A percentile compares a stretch with the other conserved stretches of the same genome.
Evolutionary conservation across 2,329 filamentous ascomycete species (phyloP).

Genomic region (Sclerotinia sclerotiorum): DNA sequence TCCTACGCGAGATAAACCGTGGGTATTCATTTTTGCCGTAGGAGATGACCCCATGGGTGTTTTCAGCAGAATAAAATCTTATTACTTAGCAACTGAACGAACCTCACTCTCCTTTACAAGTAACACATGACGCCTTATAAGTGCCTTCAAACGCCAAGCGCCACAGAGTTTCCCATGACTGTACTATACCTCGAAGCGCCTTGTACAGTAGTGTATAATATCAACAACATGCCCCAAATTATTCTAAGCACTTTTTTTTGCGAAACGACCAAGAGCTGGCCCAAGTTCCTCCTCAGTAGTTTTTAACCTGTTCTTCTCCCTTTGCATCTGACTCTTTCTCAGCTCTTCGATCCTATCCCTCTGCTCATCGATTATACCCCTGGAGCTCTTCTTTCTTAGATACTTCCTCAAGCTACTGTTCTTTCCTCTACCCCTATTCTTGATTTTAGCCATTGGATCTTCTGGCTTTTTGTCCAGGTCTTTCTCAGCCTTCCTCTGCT

Average conservation of each 20-base stretch:
- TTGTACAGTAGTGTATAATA: conserved; percentile 5
- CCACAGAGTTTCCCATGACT: conserved; percentile 6
- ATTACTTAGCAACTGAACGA: neutral
- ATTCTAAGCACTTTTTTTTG: conserved; percentile 55
- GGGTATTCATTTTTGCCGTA: neutral
- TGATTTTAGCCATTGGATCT: conserved; percentile 59
- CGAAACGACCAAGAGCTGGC: conserved; percentile 83
- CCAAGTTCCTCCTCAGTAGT: conserved; percentile 74
- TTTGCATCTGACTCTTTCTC: conserved; percentile 66
- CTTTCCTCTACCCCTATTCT: conserved; percentile 81
- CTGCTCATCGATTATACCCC: conserved; percentile 96
- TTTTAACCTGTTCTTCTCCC: conserved; percentile 64
- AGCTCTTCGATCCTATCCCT: conserved; percentile 82
- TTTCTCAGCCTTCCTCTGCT: conserved; percentile 73
- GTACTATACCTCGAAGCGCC: conserved; percentile 13
- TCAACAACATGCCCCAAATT: conserved; percentile 1
- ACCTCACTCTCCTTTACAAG: neutral
- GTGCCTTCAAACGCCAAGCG: conserved; percentile 19
- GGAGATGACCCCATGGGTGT: neutral
- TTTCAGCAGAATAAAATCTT: conserved; percentile 1
- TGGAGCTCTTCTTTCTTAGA: conserved; percentile 84
- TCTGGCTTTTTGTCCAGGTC: conserved; percentile 71
- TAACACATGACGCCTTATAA: neutral
- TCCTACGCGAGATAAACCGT: neutral
- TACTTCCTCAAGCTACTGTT: conserved; percentile 87